phyloP scores from a whole-genome alignment of 306 rosid genomes.

The Astragalus membranaceus region DNA sequence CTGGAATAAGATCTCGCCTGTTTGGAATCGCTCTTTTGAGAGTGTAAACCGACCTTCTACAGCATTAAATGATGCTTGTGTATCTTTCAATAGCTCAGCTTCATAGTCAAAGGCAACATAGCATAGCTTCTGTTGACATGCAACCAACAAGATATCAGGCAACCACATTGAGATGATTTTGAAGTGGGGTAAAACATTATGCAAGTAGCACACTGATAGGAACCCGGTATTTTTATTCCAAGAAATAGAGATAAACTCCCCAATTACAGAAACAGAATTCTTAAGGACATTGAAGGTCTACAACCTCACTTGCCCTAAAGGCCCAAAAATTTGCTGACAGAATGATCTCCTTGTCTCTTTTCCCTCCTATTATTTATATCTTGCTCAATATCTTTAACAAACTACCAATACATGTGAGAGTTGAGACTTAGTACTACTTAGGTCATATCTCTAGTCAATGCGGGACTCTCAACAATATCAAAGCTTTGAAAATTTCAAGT shows the following conservation, averaged over 20 bases:
- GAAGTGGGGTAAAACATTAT: background rate
- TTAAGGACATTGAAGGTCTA: background rate
- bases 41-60: conserved; percentile 67
- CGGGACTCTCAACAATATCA: background rate
- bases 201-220: background rate
- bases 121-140: conserved; percentile 65
- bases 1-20: conserved; percentile 80
- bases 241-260: background rate
- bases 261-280: background rate
- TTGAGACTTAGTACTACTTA: too few relatives aligned
- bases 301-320: background rate
- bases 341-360: background rate
- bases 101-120: conserved; percentile 86
- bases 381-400: background rate
- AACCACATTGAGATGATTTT: conserved; percentile 12
- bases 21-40: conserved; percentile 83
- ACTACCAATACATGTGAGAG: background rate
- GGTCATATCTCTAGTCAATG: background rate
- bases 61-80: conserved; percentile 61
- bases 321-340: background rate
- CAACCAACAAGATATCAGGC: conserved; percentile 21
- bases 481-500: too few relatives aligned
- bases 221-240: background rate
- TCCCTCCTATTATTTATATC: background rate
- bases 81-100: conserved; percentile 66